Percentiles rank a stretch among this genome's conserved stretches.
Evolutionary conservation across 1,284 basidiomycete genomes (phyloP).

Genomic region (Omphalotus olearius): DNA sequence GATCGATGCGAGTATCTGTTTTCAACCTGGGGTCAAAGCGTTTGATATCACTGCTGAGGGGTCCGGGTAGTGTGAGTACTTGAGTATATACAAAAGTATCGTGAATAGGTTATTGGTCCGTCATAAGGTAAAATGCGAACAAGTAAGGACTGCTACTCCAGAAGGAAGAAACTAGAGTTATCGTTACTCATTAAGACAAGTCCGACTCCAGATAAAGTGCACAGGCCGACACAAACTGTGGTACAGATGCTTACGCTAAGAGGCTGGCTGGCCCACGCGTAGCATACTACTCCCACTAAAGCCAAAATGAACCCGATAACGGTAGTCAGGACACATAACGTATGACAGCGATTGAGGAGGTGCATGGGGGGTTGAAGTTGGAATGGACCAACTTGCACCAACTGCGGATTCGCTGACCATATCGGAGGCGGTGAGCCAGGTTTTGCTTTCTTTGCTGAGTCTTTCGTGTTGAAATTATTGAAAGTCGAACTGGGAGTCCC

Average conservation of each 20-base stretch:
- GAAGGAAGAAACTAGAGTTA: too few species aligned
- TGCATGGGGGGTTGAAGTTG: slow-evolving; percentile 33
- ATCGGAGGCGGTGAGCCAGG: slow-evolving; percentile 19
- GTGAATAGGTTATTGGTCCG: too few species aligned
- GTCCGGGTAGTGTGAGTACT: too few species aligned
- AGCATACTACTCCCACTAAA: slow-evolving; percentile 46
- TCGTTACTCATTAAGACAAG: too few species aligned
- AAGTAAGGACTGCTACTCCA: too few species aligned
- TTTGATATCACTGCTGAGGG: too few species aligned
- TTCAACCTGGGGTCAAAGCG: too few species aligned
- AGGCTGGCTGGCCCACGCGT: slow-evolving; percentile 46
- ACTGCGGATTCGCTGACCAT: slow-evolving; percentile 39
- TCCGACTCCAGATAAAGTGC: slow-evolving; percentile 21
- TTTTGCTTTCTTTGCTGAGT: slow-evolving; percentile 3
- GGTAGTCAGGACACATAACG: slow-evolving; percentile 45
- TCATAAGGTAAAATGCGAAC: too few species aligned
- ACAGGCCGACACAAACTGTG: slow-evolving; percentile 34
- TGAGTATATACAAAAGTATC: too few species aligned
- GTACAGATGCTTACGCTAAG: slow-evolving; percentile 38
- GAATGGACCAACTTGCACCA: slow-evolving; percentile 41
- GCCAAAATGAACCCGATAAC: slow-evolving; percentile 48
- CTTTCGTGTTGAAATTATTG: not conserved
- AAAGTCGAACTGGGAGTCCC: not conserved
- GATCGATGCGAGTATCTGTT: too few species aligned
- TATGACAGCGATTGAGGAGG: slow-evolving; percentile 45